Evolutionary conservation across 352 stramenopile genomes (phyloP).

Genomic region (Pythium guiyangense): DNA sequence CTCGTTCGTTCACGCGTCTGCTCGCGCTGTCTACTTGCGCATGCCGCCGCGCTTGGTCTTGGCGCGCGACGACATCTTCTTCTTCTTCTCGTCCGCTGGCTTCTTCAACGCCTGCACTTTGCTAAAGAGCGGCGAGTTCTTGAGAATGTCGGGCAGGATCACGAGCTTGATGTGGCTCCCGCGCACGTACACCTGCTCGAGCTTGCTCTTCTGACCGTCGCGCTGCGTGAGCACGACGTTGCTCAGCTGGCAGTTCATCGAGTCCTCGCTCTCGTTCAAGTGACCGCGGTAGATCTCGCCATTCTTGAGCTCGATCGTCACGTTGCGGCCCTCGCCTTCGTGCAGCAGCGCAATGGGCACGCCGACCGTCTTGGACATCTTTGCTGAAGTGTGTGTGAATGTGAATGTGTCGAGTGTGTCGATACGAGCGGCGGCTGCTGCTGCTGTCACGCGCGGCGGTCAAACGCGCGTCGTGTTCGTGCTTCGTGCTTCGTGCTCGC

Average conservation of each 20-base stretch:
- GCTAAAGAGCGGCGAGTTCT: conserved; percentile 96
- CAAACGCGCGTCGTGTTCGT: no score
- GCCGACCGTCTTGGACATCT: conserved; percentile 70
- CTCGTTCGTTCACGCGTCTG: no score
- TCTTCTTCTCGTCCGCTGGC: conserved; percentile 54
- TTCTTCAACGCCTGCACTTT: conserved; percentile 91
- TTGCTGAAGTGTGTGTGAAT: neutral
- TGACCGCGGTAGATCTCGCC: conserved; percentile 86
- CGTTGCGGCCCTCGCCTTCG: conserved; percentile 78
- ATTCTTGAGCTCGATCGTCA: conserved; percentile 88
- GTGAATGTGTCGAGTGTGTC: no score
- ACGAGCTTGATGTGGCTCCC: conserved; percentile 97
- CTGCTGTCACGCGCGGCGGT: no score
- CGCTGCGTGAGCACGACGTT: conserved; percentile 87
- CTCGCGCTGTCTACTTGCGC: conserved; percentile 53
- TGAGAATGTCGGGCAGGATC: conserved; percentile 95
- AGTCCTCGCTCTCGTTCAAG: conserved; percentile 86
- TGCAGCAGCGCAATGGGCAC: conserved; percentile 86
- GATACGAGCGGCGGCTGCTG: no score
- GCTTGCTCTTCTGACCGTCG: conserved; percentile 74
- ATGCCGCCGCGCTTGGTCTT: conserved; percentile 18
- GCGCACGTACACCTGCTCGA: conserved; percentile 92
- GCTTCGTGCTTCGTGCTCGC: no score
- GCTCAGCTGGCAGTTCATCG: conserved; percentile 97
- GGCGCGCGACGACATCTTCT: conserved; percentile 21